Evolutionary conservation across 1,139 yeast genomes (phyloP).

Genomic region (Nakaseomyces sp.): DNA sequence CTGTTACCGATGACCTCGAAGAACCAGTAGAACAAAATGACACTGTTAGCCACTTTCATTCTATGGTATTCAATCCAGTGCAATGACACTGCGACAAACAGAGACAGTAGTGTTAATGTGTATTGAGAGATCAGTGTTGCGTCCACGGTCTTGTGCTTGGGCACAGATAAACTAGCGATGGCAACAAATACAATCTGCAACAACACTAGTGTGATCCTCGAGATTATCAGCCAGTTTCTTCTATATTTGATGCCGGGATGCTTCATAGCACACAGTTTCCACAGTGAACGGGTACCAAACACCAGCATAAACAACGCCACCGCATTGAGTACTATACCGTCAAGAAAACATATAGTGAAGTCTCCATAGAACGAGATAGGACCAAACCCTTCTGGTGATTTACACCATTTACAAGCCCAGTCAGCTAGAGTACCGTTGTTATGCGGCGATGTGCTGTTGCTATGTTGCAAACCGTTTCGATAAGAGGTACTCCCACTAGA

Average conservation of each 20-base stretch:
- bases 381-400: constrained; percentile 59
- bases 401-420: constrained; percentile 18
- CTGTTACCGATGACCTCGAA: constrained; percentile 39
- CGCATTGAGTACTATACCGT: constrained; percentile 52
- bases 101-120: constrained; percentile 23
- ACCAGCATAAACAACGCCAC: constrained; percentile 47
- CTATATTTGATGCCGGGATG: constrained; percentile 36
- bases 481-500: background rate
- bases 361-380: constrained; percentile 58
- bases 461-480: too few species aligned
- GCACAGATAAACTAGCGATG: constrained; percentile 16
- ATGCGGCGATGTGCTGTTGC: background rate
- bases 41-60: constrained; percentile 56
- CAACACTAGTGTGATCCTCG: constrained; percentile 30
- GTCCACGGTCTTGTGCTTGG: constrained; percentile 17
- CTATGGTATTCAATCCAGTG: constrained; percentile 70
- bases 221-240: constrained; percentile 33
- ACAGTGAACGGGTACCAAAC: constrained; percentile 39
- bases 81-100: constrained; percentile 45
- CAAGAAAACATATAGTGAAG: constrained; percentile 74
- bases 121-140: constrained; percentile 26
- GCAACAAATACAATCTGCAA: constrained; percentile 29
- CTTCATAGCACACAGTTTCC: constrained; percentile 29
- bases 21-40: constrained; percentile 71
- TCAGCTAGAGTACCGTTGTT: constrained; percentile 1